Evolutionary conservation across 148 eudicot genomes (phyloP).

Genomic region (Rhododendron molle): DNA sequence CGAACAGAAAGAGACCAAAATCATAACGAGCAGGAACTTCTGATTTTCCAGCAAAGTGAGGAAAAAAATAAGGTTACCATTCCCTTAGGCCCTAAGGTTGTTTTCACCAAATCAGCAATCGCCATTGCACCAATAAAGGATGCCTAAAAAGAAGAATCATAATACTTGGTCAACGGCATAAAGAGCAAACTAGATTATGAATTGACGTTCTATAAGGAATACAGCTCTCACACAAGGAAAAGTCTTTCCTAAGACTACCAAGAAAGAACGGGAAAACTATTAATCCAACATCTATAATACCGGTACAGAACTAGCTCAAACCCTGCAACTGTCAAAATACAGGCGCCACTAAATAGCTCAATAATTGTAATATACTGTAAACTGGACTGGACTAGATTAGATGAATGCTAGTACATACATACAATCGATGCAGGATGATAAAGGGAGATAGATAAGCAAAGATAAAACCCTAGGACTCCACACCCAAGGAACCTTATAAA

Average conservation of each 20-base stretch:
- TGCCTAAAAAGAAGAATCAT: slow-evolving; percentile 36
- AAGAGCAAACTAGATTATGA: background rate
- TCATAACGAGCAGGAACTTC: background rate
- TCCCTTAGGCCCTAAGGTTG: slow-evolving; percentile 97
- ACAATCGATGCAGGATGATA: background rate
- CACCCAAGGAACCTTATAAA: background rate
- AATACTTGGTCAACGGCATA: background rate
- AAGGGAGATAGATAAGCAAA: background rate
- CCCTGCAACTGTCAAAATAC: background rate
- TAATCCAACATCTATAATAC: background rate
- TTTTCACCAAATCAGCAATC: slow-evolving; percentile 86
- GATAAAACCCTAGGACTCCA: background rate
- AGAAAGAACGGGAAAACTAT: background rate
- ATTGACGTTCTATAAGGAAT: background rate
- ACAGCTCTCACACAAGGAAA: background rate
- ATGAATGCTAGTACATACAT: background rate
- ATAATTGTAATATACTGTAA: background rate
- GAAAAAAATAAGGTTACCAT: slow-evolving; percentile 51
- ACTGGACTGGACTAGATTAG: background rate
- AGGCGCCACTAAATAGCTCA: background rate
- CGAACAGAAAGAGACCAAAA: background rate
- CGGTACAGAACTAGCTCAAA: background rate
- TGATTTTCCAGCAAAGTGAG: background rate
- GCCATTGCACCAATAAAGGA: slow-evolving; percentile 93
- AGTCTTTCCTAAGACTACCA: background rate